Evolutionary conservation across 2,329 filamentous ascomycete genomes (phyloP).

Genomic region (Calonectria naviculata): DNA sequence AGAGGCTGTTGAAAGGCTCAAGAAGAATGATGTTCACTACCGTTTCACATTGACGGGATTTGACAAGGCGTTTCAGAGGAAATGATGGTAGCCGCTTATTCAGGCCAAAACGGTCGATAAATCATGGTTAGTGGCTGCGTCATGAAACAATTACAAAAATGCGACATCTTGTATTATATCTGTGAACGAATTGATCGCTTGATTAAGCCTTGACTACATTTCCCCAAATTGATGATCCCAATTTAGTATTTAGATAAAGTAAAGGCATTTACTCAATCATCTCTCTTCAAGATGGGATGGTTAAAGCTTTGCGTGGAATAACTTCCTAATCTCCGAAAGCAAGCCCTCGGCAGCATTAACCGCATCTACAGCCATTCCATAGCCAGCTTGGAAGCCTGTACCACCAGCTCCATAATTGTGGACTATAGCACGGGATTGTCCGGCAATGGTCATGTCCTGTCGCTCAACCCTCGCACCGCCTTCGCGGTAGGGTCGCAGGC

Average conservation of each 20-base stretch:
- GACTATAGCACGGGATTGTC: slow-evolving; percentile 40
- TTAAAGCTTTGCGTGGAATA: neutral
- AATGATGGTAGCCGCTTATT: too few relatives aligned
- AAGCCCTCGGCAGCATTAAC: slow-evolving; percentile 38
- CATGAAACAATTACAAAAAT: too few relatives aligned
- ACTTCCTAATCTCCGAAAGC: neutral
- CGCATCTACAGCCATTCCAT: slow-evolving; percentile 51
- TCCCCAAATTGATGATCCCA: too few relatives aligned
- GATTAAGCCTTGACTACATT: too few relatives aligned
- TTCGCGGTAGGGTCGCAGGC: slow-evolving; percentile 49
- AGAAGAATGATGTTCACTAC: slow-evolving; percentile 78
- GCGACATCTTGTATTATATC: too few relatives aligned
- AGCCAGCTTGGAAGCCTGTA: slow-evolving; percentile 57
- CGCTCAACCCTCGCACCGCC: slow-evolving; percentile 59
- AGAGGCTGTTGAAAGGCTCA: slow-evolving; percentile 76
- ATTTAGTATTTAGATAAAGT: too few relatives aligned
- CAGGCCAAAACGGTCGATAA: too few relatives aligned
- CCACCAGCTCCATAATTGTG: slow-evolving; percentile 59
- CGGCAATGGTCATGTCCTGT: slow-evolving; percentile 43
- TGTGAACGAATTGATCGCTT: too few relatives aligned
- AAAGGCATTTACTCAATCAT: too few relatives aligned
- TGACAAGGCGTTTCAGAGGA: slow-evolving; percentile 60
- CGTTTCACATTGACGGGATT: slow-evolving; percentile 77
- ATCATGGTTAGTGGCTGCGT: too few relatives aligned
- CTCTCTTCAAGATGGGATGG: too few relatives aligned